Evolutionary conservation across 495 filamentous ascomycete species (phyloP).

Genomic region (Neurospora hispaniola): DNA sequence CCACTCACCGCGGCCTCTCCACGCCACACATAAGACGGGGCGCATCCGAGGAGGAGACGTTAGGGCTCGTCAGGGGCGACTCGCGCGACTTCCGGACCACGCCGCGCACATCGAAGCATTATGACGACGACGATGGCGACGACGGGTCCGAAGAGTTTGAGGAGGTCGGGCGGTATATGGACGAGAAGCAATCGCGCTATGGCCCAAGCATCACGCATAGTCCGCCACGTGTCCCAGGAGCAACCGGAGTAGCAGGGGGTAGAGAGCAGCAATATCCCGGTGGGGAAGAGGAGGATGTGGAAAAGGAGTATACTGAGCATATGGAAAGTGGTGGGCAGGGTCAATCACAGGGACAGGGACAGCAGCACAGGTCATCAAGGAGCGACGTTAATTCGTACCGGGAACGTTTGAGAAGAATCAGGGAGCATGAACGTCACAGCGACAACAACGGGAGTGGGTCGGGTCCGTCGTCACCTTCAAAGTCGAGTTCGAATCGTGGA

Average conservation of each 20-base stretch:
- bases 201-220: conserved; percentile 32
- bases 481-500: neutral
- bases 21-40: conserved; percentile 32
- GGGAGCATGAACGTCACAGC: neutral
- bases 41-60: conserved; percentile 76
- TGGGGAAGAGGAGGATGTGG: neutral
- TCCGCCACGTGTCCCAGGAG: conserved; percentile 2
- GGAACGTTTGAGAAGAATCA: neutral
- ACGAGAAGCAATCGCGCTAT: conserved; percentile 28
- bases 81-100: conserved; percentile 35
- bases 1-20: conserved; percentile 30
- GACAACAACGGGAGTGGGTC: neutral
- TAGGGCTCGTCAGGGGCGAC: conserved; percentile 81
- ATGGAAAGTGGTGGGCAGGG: neutral
- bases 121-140: conserved; percentile 20
- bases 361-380: neutral
- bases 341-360: neutral
- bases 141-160: conserved; percentile 19
- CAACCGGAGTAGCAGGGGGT: neutral
- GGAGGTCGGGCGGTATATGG: conserved; percentile 17
- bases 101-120: conserved; percentile 29
- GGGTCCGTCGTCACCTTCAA: neutral
- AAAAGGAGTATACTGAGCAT: neutral
- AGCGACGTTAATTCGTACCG: neutral
- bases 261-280: neutral